Base-by-base conservation (phyloP, 1,284 basidiomycete genomes). In the Phellopilus nigrolimitatus region DNA sequence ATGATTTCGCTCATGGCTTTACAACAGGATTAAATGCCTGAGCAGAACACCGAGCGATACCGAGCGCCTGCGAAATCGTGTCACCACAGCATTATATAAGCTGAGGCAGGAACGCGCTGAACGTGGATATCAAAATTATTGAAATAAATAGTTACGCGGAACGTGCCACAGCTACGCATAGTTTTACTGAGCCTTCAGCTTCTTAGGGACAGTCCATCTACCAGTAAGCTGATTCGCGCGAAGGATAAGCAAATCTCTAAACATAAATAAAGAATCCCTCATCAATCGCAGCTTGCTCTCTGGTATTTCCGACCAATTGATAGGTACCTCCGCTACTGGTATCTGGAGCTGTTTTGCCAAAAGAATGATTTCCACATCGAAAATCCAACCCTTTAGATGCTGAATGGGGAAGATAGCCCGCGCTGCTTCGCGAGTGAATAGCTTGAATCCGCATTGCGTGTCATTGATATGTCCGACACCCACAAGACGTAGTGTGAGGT, bases 401-500 rank as follows among this genome's bases (percentile, higher is more conserved):
- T 93, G 84, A 75, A 74, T 0, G 91, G 91, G n/a, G 66, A 95
- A 97, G 52, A 97, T 82, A 49, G 79, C 75, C 42, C 74, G 78
- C 6, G 91, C 91, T 0, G 91, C 85, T 4, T 74, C 64, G 2
- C 92, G 88, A 5, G 91, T 83, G 67, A 92, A 92, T 17, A 95
- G 79, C 68, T 97, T 97, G 81, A 97, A 97, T 33, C 94, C 94
- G 64, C 94, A 97, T 66, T 97, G 94, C 17, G 94, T 97, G 70
- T 97, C 94, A 28, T 86, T 80, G 58, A 97, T 89, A 61, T 91
- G 84, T 4, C 85, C 84, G 3, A 93, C 90, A 30, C 91, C 91
- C 33, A 94, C 80, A 48, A 93, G 78, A 27, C 84, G 80, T 7
- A 91, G 78, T 65, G 91, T 85, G 40, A 83, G 80, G 66, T 97